These are phyloP conservation scores for Trichophyton benhamiae DNA, from an alignment of 2,329 filamentous ascomycete genomes.

Conservation along the genomic window DNA sequence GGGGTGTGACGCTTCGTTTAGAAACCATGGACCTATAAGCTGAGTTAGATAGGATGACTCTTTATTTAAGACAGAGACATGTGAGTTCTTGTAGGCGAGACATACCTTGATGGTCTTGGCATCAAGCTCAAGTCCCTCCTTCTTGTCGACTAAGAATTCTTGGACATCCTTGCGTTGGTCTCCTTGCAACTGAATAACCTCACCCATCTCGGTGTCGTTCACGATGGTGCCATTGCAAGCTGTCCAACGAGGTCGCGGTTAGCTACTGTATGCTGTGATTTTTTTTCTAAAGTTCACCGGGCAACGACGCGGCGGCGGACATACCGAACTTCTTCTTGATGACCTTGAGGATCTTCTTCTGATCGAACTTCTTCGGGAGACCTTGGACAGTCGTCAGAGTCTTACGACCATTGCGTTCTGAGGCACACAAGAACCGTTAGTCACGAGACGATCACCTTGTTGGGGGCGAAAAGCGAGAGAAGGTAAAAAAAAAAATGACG, in stretches of 20 bases:
- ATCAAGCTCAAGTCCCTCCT: slow-evolving; percentile 85
- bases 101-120: slow-evolving; percentile 89
- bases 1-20: slow-evolving; percentile 31
- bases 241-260: background rate
- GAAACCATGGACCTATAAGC: slow-evolving; percentile 39
- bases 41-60: background rate
- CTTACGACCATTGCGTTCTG: slow-evolving; percentile 99
- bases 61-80: background rate
- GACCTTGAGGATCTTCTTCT: slow-evolving; percentile 99
- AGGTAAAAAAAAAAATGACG: slow-evolving; percentile 28
- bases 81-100: background rate
- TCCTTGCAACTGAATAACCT: slow-evolving; percentile 98
- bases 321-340: slow-evolving; percentile 99
- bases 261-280: background rate
- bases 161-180: slow-evolving; percentile 98
- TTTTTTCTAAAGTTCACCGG: no score
- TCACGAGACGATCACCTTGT: background rate
- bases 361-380: slow-evolving; percentile 96
- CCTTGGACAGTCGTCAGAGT: slow-evolving; percentile 99
- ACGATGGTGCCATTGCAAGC: slow-evolving; percentile 99
- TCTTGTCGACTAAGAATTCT: slow-evolving; percentile 88
- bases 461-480: background rate
- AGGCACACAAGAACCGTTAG: slow-evolving; percentile 14
- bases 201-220: slow-evolving; percentile 88
- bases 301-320: slow-evolving; percentile 20